Evolutionary conservation across 2,329 filamentous ascomycete species (phyloP), one percentile per base, ranked within the genome.

Genomic region (Domatiomyces catenatus): DNA sequence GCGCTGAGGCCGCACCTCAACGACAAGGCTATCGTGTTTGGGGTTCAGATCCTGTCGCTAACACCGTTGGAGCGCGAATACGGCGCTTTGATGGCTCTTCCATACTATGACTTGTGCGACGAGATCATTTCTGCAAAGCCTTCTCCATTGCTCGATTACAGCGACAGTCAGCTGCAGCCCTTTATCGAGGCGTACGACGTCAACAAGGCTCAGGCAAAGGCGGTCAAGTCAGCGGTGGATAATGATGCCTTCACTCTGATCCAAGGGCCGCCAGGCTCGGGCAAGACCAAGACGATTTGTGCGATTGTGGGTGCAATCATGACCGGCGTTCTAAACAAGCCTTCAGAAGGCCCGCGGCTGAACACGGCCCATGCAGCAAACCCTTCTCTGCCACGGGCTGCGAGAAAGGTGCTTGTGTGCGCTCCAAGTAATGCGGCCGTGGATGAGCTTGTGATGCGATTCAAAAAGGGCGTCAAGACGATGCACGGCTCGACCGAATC

Each of bases 351-450:
- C 42, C 64, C 64, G 20, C 67, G 70, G 19, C 70, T 70, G 67
- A 59, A 52, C 18, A 46, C 49, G 12, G 47, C 42, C n/a, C 44
- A 51, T 42, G 50, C 50, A 10, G 44, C 46, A 22, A 59, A 60
- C 48, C 62, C 56, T 52, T 60, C 58, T 55, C 65, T 63, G 59
- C 64, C 62, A 54, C 65, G 61, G 44, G 62, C 64, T 1, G 64
- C 77, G 1, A 95, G 94, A 69, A 98, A 96, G 66, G 74, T 98
- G 22, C 76, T 98, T 22, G 86, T 98, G 20, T 98, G 92, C 63
- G 92, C 92, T n/a, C 92, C 92, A 12, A 96, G 89, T 74, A 98
- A 98, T 66, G 92, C 92, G 5, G 92, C 92, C 28, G 92, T 98
- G 5, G 92, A 98, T 64, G 92, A 98, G 66, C 66, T 98, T 55